phyloP scores from a whole-genome alignment of 169 alveolate species.

The Blepharisma undulans region DNA sequence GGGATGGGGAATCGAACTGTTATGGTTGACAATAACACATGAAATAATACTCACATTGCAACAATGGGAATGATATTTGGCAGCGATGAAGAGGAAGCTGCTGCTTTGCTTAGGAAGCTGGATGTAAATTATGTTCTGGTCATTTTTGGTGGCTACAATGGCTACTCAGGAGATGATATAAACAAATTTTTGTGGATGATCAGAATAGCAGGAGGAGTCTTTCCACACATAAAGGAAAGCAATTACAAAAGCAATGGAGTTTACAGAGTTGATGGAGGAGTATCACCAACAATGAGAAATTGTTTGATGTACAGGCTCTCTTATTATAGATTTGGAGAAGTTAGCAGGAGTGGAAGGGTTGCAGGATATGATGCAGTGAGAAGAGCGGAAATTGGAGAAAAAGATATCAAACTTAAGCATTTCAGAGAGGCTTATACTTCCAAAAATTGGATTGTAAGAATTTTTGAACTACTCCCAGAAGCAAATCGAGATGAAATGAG shows the following conservation, averaged over 20 bases:
- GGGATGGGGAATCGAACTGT: conserved; percentile 97
- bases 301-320: conserved; percentile 94
- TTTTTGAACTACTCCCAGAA: conserved; percentile 77
- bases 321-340: conserved; percentile 91
- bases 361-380: conserved; percentile 94
- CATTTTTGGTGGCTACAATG: conserved; percentile 95
- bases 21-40: conserved; percentile 97
- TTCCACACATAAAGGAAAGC: conserved; percentile 90
- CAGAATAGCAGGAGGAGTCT: conserved; percentile 95
- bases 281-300: conserved; percentile 88
- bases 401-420: conserved; percentile 83
- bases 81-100: conserved; percentile 94
- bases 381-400: conserved; percentile 78
- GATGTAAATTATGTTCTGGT: conserved; percentile 96
- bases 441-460: conserved; percentile 96
- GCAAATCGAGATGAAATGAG: conserved; percentile 16
- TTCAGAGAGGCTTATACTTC: conserved; percentile 97
- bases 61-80: conserved; percentile 95
- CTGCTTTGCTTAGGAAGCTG: conserved; percentile 86
- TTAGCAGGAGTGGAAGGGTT: conserved; percentile 68
- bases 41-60: conserved; percentile 98
- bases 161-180: conserved; percentile 96
- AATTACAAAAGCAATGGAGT: conserved; percentile 72
- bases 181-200: conserved; percentile 98
- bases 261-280: conserved; percentile 92